Evolutionary conservation across 495 filamentous ascomycete species (phyloP).

Genomic region (Neurospora sp.): DNA sequence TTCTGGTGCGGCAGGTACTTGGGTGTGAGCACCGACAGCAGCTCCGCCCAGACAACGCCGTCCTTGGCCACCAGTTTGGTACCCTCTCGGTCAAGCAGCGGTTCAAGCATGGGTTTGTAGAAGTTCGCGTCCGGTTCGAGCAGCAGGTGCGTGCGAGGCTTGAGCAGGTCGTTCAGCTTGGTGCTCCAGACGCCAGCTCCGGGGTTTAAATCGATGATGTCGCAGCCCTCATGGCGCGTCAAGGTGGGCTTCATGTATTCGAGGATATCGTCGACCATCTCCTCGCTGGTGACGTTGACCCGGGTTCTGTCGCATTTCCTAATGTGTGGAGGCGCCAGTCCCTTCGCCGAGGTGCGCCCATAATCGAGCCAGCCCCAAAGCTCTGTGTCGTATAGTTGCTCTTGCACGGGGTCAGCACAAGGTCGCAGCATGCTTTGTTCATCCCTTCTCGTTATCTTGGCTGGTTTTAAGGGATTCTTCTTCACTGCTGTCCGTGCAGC

Average conservation of each 20-base stretch:
- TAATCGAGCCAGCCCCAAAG: neutral
- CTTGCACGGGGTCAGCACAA: neutral
- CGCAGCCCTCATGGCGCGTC: constrained; percentile 52
- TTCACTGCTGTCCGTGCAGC: neutral
- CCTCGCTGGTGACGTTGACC: constrained; percentile 46
- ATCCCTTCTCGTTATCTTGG: neutral
- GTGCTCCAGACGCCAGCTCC: constrained; percentile 63
- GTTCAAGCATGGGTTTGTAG: constrained; percentile 49
- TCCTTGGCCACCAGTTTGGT: constrained; percentile 44
- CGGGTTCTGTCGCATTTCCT: constrained; percentile 11
- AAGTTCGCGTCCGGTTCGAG: constrained; percentile 50
- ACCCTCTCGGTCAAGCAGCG: constrained; percentile 46
- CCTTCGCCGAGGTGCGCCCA: neutral
- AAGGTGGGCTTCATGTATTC: constrained; percentile 39
- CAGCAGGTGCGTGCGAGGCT: constrained; percentile 71
- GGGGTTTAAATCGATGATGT: constrained; percentile 79
- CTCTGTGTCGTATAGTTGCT: neutral
- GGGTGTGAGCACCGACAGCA: constrained; percentile 36
- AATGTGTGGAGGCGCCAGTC: neutral
- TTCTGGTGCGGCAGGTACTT: constrained; percentile 42
- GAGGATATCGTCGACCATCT: constrained; percentile 43
- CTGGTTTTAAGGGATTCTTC: neutral
- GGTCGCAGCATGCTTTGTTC: neutral
- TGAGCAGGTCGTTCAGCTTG: constrained; percentile 59
- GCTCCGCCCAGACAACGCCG: constrained; percentile 38